phyloP scores from a whole-genome alignment of 75 land plant genomes.

The Ceratopteris richardii region DNA sequence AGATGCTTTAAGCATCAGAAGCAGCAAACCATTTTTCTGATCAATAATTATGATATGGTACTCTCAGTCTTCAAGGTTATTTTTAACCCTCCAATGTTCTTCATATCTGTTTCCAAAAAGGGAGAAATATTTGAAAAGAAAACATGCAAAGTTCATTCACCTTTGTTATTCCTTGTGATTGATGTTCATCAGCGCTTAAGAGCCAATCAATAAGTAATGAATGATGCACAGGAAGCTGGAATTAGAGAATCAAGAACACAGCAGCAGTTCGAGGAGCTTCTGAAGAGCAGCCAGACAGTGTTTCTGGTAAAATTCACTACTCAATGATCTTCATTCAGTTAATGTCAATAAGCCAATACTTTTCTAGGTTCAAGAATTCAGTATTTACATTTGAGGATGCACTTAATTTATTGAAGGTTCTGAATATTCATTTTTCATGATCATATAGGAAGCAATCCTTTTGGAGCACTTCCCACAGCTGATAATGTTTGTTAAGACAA shows the following conservation, averaged over 20 bases:
- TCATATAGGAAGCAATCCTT: slow-evolving; percentile 80
- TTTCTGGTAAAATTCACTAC: slow-evolving; percentile 59
- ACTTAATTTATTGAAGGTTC: too few species aligned
- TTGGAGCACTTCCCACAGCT: slow-evolving; percentile 81
- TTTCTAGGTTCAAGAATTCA: too few species aligned
- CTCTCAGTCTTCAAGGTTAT: slow-evolving; percentile 81
- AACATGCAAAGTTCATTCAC: neutral
- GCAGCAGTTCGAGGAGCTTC: slow-evolving; percentile 85
- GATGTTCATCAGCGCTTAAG: too few species aligned
- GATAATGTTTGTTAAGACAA: slow-evolving; percentile 87
- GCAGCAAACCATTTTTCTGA: slow-evolving; percentile 80
- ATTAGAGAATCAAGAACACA: slow-evolving; percentile 78
- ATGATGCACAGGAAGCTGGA: slow-evolving; percentile 83
- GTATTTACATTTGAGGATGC: too few species aligned
- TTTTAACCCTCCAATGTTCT: neutral
- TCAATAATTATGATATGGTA: slow-evolving; percentile 97
- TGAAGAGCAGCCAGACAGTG: slow-evolving; percentile 77
- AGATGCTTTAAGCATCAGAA: slow-evolving; percentile 63
- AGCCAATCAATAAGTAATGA: too few species aligned
- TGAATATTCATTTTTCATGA: neutral
- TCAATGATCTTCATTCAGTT: too few species aligned
- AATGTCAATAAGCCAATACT: too few species aligned
- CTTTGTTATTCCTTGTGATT: too few species aligned
- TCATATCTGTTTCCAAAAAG: neutral
- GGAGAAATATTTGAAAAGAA: neutral